A percentile compares a stretch with the other conserved stretches of the same genome.
Evolutionary conservation across 2,329 filamentous ascomycete species (phyloP).

Genomic region (Phialocephala sp.): DNA sequence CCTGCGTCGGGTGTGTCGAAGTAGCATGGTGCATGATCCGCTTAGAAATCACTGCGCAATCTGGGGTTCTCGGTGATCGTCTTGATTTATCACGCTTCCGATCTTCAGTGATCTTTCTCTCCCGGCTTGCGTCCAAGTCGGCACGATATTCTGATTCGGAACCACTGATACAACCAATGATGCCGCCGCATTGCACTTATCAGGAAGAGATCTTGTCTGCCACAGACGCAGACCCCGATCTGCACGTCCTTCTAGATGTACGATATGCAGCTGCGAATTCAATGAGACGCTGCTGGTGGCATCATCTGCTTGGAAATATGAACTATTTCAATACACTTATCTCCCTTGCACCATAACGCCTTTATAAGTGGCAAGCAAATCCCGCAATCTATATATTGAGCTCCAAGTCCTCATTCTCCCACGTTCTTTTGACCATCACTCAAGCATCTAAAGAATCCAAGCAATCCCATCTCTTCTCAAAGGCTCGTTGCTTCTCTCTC

Average conservation of each 20-base stretch:
- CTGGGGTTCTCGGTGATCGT: neutral
- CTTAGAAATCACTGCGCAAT: neutral
- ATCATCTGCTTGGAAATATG: neutral
- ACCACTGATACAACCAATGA: neutral
- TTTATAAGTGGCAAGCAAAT: neutral
- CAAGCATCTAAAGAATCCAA: neutral
- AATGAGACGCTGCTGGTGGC: neutral
- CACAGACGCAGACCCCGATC: neutral
- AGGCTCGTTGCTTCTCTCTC: neutral
- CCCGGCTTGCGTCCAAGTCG: neutral
- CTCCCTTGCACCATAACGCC: neutral
- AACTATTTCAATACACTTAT: neutral
- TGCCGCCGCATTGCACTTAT: neutral
- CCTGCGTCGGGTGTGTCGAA: neutral
- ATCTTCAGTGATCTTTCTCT: neutral
- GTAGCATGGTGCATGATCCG: neutral
- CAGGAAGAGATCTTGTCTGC: neutral
- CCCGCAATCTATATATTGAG: slow-evolving; percentile 1
- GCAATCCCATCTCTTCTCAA: neutral
- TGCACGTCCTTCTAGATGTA: neutral
- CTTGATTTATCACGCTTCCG: slow-evolving; percentile 1
- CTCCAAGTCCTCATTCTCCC: neutral
- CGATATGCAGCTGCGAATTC: neutral
- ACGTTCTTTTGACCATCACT: neutral
- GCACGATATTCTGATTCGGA: neutral